Percentiles rank a stretch among this genome's conserved stretches.
These are phyloP conservation scores for Cadophora luteo-olivacea DNA, from an alignment of 2,329 filamentous ascomycete species.

Conservation along the genomic window DNA sequence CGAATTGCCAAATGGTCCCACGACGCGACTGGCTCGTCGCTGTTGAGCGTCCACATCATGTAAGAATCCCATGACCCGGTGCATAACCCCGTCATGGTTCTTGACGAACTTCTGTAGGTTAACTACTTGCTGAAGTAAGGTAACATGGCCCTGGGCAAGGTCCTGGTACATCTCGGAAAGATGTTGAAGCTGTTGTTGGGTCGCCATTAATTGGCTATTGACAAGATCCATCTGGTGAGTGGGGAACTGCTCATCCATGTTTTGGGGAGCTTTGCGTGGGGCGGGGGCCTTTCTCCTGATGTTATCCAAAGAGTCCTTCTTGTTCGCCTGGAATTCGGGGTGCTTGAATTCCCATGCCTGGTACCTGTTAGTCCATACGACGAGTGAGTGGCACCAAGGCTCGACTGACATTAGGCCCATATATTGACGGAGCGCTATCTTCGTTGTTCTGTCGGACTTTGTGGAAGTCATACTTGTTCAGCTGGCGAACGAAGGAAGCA, in stretches of 20 bases:
- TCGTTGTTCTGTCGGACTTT: slow-evolving; percentile 94
- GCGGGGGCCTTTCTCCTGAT: slow-evolving; percentile 95
- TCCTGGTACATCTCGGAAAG: slow-evolving; percentile 86
- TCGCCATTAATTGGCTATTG: slow-evolving; percentile 86
- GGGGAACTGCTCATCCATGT: slow-evolving; percentile 74
- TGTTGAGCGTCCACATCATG: slow-evolving; percentile 70
- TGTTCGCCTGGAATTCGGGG: slow-evolving; percentile 93
- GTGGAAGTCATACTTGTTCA: slow-evolving; percentile 99
- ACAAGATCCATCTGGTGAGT: slow-evolving; percentile 89
- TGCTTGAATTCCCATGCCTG: slow-evolving; percentile 97
- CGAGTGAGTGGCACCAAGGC: background rate
- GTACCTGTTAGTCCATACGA: slow-evolving; percentile 1
- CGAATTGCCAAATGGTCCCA: slow-evolving; percentile 49
- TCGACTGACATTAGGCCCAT: slow-evolving; percentile 74
- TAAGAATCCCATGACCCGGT: slow-evolving; percentile 73
- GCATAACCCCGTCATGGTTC: slow-evolving; percentile 75
- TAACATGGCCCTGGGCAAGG: slow-evolving; percentile 67
- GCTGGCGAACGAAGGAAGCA: slow-evolving; percentile 91
- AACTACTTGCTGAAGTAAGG: slow-evolving; percentile 67
- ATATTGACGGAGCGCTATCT: slow-evolving; percentile 80
- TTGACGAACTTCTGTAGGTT: slow-evolving; percentile 67
- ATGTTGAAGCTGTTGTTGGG: slow-evolving; percentile 89
- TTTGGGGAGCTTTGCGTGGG: slow-evolving; percentile 74
- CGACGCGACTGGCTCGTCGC: slow-evolving; percentile 63
- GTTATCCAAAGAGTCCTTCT: slow-evolving; percentile 95